Base-by-base conservation (phyloP, 1,139 yeast species). In the Pichia sp. region DNA sequence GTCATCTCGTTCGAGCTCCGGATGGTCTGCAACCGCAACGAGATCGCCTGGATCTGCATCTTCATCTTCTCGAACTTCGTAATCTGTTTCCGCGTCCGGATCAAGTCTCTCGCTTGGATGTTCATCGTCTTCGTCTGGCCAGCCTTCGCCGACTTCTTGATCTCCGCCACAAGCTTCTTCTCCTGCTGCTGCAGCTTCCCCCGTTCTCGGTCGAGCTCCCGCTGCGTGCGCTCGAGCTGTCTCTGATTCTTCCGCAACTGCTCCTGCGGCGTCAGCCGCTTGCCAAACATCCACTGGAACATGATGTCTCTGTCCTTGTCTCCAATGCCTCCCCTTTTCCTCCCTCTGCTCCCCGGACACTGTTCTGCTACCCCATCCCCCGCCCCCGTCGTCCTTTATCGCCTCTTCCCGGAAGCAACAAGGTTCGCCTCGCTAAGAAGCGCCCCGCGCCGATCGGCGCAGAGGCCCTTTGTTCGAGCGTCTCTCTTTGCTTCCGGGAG, bases 1-100 rank as follows among this genome's bases (percentile, higher is more conserved):
- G 96, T 87, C 99, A 93, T 95, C 69, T 91, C 97, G 65, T 89
- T 96, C 63, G 91, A 90, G 58, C 95, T 84, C 56, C 98, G 76
- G 34, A 93, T 96, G 42, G 96, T 63, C 55, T 93, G 98, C 57
- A 93, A 86, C 55, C 99, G 74, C 58, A 93, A 75, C 30, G 95
- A 85, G 50, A 93, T 91, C 1, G 98, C 97, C 70, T 95, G 99
- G 52, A 93, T 71, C 70, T 91, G 98, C 2, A 96, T 91, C 70
- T 86, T 87, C 97, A 93, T 93, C 56, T 85, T 84, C 65, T 88
- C 88, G 71, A 93, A 95, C 72, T 93, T 93, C 60, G 83, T 85
- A 55, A 90, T 81, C 48, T 67, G 68, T 54, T 76, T 80, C 63
- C 91, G 79, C 1, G 99, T 93, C 55, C 99, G 76, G 23, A 93